A percentile compares a stretch with the other conserved stretches of the same genome.
These are phyloP conservation scores for Esteya vermicola DNA, from an alignment of 2,329 filamentous ascomycete species.

Conservation along the genomic window DNA sequence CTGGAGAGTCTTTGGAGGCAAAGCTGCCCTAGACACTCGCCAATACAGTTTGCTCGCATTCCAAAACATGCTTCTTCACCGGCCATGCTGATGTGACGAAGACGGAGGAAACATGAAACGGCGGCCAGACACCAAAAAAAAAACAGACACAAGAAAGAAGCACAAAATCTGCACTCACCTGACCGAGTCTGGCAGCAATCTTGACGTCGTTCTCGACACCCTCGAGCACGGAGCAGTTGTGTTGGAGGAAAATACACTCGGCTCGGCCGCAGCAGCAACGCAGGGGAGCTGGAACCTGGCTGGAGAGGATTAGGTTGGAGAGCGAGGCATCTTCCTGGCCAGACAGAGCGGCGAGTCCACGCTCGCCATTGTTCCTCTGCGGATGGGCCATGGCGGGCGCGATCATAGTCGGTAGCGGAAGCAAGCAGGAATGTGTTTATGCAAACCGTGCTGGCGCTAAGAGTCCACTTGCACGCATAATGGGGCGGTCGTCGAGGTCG, in stretches of 20 bases:
- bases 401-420: background rate
- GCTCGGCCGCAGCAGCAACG: slow-evolving; percentile 75
- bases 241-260: slow-evolving; percentile 66
- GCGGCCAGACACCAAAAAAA: slow-evolving; percentile 6
- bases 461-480: background rate
- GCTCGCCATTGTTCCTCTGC: background rate
- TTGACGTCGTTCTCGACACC: slow-evolving; percentile 78
- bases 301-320: background rate
- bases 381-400: background rate
- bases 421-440: background rate
- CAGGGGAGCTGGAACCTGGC: slow-evolving; percentile 21
- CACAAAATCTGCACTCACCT: slow-evolving; percentile 47
- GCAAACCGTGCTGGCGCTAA: background rate
- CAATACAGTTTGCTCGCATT: background rate
- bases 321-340: background rate
- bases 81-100: too few relatives aligned
- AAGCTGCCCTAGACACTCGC: too few relatives aligned
- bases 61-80: too few relatives aligned
- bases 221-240: slow-evolving; percentile 66
- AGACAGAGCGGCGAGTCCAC: background rate
- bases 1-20: too few relatives aligned
- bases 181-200: slow-evolving; percentile 73
- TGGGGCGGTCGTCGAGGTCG: too few relatives aligned
- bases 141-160: background rate
- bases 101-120: too few relatives aligned